Conservation (phyloP, 106 monocot species). For the Allium sativum region DNA sequence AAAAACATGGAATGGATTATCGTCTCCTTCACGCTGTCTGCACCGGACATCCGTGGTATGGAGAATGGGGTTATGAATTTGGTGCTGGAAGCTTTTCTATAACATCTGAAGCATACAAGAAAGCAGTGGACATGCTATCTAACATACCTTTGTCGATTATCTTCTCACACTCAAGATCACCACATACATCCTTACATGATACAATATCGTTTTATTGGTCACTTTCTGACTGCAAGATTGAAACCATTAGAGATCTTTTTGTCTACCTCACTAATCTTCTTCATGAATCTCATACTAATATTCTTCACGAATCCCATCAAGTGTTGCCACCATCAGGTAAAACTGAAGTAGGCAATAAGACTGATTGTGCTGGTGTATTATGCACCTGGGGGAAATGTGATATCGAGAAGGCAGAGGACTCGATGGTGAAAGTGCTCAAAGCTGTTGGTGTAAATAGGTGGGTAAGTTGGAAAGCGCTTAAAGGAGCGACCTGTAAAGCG, state of each 20-base stretch:
- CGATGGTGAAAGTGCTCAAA: conserved; percentile 42
- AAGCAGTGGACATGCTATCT: conserved; percentile 43
- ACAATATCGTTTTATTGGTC: conserved; percentile 46
- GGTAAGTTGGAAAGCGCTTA: conserved; percentile 54
- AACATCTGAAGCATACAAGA: conserved; percentile 29
- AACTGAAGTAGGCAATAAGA: neutral
- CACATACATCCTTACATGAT: conserved; percentile 28
- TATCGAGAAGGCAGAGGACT: conserved; percentile 19
- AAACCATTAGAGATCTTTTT: conserved; percentile 49
- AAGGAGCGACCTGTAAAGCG: conserved; percentile 21
- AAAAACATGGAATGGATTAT: conserved; percentile 58
- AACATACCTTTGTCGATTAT: conserved; percentile 33
- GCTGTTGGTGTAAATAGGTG: conserved; percentile 22
- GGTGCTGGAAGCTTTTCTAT: conserved; percentile 55
- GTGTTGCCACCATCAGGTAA: neutral
- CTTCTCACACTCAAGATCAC: conserved; percentile 28
- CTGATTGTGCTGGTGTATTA: neutral
- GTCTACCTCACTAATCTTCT: conserved; percentile 18
- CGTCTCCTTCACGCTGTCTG: conserved; percentile 55
- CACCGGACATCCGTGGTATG: conserved; percentile 63
- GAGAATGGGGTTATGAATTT: conserved; percentile 78
- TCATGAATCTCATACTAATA: conserved; percentile 11
- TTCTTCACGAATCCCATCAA: no score
- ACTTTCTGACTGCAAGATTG: conserved; percentile 29
- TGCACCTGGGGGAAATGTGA: conserved; percentile 43